A percentile compares a stretch with the other conserved stretches of the same genome.
These are phyloP conservation scores for Penstemon davidsonii DNA, from an alignment of 257 asterid species.

Conservation along the genomic window DNA sequence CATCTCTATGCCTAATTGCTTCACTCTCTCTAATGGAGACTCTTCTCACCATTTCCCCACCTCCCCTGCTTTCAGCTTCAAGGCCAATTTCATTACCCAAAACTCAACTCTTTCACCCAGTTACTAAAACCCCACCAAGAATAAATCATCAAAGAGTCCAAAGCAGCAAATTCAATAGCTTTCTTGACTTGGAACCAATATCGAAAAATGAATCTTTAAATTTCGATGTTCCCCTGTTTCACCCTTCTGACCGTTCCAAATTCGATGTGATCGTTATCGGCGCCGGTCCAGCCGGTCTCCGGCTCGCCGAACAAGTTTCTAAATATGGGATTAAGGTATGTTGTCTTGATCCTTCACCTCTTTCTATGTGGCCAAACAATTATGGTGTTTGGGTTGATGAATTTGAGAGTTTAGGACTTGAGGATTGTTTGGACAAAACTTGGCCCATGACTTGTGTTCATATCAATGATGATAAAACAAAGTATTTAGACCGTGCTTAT, in stretches of 20 bases:
- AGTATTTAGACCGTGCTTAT: constrained; percentile 73
- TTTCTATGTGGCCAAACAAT: constrained; percentile 87
- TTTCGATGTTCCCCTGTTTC: constrained; percentile 59
- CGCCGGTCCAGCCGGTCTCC: constrained; percentile 91
- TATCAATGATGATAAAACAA: constrained; percentile 56
- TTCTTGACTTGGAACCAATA: constrained; percentile 72
- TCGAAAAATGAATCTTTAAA: constrained; percentile 54
- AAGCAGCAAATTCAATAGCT: constrained; percentile 40
- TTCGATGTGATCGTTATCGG: constrained; percentile 85
- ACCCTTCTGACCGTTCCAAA: constrained; percentile 47
- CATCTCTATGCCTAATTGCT: not conserved
- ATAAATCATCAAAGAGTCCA: constrained; percentile 31
- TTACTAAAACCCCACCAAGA: constrained; percentile 22
- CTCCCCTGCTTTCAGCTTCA: constrained; percentile 37
- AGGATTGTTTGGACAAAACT: constrained; percentile 66
- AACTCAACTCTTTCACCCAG: constrained; percentile 31
- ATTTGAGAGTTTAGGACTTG: constrained; percentile 65
- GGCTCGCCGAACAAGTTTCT: constrained; percentile 77
- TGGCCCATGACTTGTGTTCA: constrained; percentile 72
- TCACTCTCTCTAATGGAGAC: constrained; percentile 50
- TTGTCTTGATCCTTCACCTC: constrained; percentile 86
- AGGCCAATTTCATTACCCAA: constrained; percentile 29
- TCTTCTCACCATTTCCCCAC: constrained; percentile 44
- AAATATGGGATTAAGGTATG: constrained; percentile 72
- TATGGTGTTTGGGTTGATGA: constrained; percentile 96